phyloP scores from a whole-genome alignment of 371 early-diverging fungal species.

The Funneliformis caledonium region DNA sequence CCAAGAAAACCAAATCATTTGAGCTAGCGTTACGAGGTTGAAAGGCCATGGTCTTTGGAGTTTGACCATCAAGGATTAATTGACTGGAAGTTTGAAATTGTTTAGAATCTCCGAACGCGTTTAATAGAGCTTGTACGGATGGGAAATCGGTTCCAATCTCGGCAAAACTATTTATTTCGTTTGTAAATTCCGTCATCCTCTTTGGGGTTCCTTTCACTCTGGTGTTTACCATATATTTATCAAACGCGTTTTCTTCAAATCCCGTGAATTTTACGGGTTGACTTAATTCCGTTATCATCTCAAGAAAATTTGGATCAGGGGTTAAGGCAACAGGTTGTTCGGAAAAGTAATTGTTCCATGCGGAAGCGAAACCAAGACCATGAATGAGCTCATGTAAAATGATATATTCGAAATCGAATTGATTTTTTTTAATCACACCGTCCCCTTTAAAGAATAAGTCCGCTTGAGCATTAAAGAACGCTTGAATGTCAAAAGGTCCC shows the following conservation, averaged over 20 bases:
- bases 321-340: conserved; percentile 41
- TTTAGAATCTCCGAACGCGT: not conserved
- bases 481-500: conserved; percentile 21
- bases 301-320: conserved; percentile 22
- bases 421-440: conserved; percentile 48
- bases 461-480: conserved; percentile 44
- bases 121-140: not conserved
- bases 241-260: conserved; percentile 40
- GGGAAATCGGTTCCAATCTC: not conserved
- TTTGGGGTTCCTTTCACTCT: conserved; percentile 6
- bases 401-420: conserved; percentile 63
- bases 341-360: conserved; percentile 45
- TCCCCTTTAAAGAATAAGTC: conserved; percentile 54
- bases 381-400: conserved; percentile 67
- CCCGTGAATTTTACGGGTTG: not conserved
- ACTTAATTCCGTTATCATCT: not conserved
- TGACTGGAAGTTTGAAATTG: conserved; percentile 31
- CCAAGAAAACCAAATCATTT: conserved; percentile 39
- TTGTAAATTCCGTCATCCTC: not conserved
- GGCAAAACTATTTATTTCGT: not conserved
- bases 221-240: conserved; percentile 38
- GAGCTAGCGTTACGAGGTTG: not conserved
- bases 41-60: not conserved
- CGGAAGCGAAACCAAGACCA: conserved; percentile 64
- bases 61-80: conserved; percentile 35